Conservation (phyloP, 306 rosid species). For the Adenanthera pavonina region DNA sequence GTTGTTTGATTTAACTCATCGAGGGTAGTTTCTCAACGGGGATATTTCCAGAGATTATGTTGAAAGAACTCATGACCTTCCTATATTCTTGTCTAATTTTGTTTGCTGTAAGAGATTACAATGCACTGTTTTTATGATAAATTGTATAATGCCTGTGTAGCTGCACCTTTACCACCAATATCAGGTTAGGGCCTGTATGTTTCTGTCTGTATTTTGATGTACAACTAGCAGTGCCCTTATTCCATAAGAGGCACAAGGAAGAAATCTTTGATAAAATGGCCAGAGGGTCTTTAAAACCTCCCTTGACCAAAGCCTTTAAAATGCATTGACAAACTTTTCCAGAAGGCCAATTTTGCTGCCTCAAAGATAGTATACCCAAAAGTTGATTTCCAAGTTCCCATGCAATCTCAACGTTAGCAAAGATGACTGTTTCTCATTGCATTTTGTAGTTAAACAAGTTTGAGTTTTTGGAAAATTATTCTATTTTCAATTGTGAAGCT, state of each 20-base stretch:
- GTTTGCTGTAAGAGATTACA: too few relatives aligned
- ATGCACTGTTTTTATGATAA: too few relatives aligned
- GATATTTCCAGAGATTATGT: neutral
- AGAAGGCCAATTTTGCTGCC: neutral
- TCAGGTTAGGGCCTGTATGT: constrained; percentile 9
- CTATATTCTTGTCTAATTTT: neutral
- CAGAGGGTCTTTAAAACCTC: neutral
- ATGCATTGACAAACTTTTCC: neutral
- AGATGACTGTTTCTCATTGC: neutral
- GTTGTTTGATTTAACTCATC: neutral
- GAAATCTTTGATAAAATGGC: neutral
- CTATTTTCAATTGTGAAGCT: neutral
- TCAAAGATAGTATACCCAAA: neutral
- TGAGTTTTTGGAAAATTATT: constrained; percentile 8
- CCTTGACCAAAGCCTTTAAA: neutral
- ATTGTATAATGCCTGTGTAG: too few relatives aligned
- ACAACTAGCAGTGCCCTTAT: neutral
- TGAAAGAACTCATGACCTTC: neutral
- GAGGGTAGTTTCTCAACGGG: neutral
- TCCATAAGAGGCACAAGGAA: neutral
- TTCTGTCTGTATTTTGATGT: neutral
- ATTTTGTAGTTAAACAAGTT: constrained; percentile 31
- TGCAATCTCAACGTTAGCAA: neutral
- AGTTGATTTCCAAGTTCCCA: neutral
- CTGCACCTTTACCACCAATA: neutral